Conservation (phyloP, 2,329 filamentous ascomycete genomes). For the Penicillium sp. region DNA sequence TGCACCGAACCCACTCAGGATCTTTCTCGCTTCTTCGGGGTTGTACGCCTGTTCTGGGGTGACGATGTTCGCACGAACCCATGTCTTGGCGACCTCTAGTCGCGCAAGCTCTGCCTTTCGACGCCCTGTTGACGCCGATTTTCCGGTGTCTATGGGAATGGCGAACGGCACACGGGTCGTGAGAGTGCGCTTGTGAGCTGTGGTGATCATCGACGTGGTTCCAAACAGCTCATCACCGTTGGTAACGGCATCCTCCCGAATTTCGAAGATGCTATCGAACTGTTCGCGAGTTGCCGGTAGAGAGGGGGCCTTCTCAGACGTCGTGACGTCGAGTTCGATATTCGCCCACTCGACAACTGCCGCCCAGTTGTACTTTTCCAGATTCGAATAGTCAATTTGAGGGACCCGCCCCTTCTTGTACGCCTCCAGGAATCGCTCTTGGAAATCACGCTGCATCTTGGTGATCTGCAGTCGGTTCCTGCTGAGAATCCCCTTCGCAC, state of each 20-base stretch:
- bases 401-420: conserved; percentile 43
- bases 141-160: conserved; percentile 19
- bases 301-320: conserved; percentile 34
- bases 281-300: conserved; percentile 43
- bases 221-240: conserved; percentile 36
- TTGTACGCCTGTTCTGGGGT: conserved; percentile 42
- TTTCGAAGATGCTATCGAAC: conserved; percentile 40
- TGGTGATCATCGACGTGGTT: conserved; percentile 27
- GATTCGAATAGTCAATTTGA: conserved; percentile 41
- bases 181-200: conserved; percentile 33
- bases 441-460: conserved; percentile 46
- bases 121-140: not conserved
- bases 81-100: conserved; percentile 42
- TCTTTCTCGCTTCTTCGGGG: conserved; percentile 33
- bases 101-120: conserved; percentile 22
- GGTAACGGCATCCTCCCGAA: conserved; percentile 33
- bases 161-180: conserved; percentile 36
- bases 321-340: conserved; percentile 38
- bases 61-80: conserved; percentile 46
- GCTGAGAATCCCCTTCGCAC: conserved; percentile 37
- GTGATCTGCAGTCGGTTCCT: conserved; percentile 39
- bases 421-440: conserved; percentile 43
- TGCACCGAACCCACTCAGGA: conserved; percentile 32
- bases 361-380: conserved; percentile 45
- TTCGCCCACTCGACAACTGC: conserved; percentile 45